A percentile compares a stretch with the other conserved stretches of the same genome.
phyloP scores from a whole-genome alignment of 2,329 filamentous ascomycete genomes.

The Penicillium sp. region DNA sequence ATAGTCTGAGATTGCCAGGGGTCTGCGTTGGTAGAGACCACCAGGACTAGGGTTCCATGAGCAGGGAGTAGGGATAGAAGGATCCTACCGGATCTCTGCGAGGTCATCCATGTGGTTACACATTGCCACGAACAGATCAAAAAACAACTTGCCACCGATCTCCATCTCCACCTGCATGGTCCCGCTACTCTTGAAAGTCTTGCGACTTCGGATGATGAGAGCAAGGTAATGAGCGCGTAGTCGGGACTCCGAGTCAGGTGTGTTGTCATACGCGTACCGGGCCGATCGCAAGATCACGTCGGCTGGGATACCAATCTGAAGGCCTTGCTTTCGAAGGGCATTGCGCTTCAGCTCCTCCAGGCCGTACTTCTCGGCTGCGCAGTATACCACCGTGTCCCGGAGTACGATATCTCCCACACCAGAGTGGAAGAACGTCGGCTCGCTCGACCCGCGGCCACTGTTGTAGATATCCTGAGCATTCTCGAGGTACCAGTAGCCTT shows the following conservation, averaged over 20 bases:
- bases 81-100: constrained; percentile 72
- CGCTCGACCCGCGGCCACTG: constrained; percentile 58
- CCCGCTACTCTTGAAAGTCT: constrained; percentile 96
- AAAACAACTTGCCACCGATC: constrained; percentile 89
- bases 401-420: constrained; percentile 72
- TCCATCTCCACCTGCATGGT: constrained; percentile 99
- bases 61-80: constrained; percentile 10
- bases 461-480: constrained; percentile 56
- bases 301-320: constrained; percentile 88
- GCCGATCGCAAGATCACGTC: constrained; percentile 86
- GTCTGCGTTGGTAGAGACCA: background rate
- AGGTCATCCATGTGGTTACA: constrained; percentile 98
- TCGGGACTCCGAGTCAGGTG: constrained; percentile 84
- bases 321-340: constrained; percentile 87
- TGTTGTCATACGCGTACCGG: constrained; percentile 93
- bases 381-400: constrained; percentile 92
- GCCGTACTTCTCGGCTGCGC: constrained; percentile 82
- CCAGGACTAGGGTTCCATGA: constrained; percentile 10
- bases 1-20: constrained; percentile 2
- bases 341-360: constrained; percentile 89
- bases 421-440: constrained; percentile 73
- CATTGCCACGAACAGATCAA: constrained; percentile 96
- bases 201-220: constrained; percentile 93
- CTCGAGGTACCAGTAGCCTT: constrained; percentile 86
- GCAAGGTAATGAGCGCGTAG: constrained; percentile 96